These are phyloP conservation scores for Afroboletus lepidellus DNA, from an alignment of 1,284 basidiomycete species.

Conservation along the genomic window DNA sequence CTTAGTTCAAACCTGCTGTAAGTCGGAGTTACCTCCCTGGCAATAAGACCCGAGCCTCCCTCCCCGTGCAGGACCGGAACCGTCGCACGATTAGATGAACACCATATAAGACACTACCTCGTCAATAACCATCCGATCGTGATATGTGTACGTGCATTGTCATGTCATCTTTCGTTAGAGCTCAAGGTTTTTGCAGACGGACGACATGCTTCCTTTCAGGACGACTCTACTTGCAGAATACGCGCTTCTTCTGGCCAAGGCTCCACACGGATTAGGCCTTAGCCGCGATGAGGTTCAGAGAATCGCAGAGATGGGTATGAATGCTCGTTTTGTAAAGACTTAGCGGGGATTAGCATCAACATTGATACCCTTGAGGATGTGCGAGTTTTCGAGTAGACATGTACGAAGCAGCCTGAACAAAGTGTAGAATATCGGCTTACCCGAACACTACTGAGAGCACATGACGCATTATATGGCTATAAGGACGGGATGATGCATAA, in stretches of 20 bases:
- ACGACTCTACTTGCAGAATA: slow-evolving; percentile 74
- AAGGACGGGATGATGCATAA: too few relatives aligned
- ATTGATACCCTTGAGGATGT: neutral
- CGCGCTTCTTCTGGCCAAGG: slow-evolving; percentile 66
- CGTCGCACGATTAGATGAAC: slow-evolving; percentile 58
- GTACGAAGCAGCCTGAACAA: neutral
- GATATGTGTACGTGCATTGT: slow-evolving; percentile 61
- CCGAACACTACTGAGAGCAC: neutral
- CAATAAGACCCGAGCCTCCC: neutral
- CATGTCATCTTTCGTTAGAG: neutral
- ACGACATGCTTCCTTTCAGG: slow-evolving; percentile 75
- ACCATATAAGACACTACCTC: slow-evolving; percentile 72
- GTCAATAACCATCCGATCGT: slow-evolving; percentile 63
- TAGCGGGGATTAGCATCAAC: neutral
- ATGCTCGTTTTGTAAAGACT: slow-evolving; percentile 42
- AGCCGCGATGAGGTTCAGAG: slow-evolving; percentile 52
- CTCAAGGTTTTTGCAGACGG: slow-evolving; percentile 52
- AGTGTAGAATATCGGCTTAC: neutral
- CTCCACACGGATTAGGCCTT: slow-evolving; percentile 69
- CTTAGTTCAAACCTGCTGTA: slow-evolving; percentile 78
- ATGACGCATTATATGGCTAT: too few relatives aligned
- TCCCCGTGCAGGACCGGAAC: slow-evolving; percentile 69
- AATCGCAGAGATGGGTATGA: slow-evolving; percentile 64
- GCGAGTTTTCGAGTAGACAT: neutral
- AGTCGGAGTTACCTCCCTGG: slow-evolving; percentile 24